Conservation (phyloP, 1,284 basidiomycete genomes). For the Entoloma clypeatum region DNA sequence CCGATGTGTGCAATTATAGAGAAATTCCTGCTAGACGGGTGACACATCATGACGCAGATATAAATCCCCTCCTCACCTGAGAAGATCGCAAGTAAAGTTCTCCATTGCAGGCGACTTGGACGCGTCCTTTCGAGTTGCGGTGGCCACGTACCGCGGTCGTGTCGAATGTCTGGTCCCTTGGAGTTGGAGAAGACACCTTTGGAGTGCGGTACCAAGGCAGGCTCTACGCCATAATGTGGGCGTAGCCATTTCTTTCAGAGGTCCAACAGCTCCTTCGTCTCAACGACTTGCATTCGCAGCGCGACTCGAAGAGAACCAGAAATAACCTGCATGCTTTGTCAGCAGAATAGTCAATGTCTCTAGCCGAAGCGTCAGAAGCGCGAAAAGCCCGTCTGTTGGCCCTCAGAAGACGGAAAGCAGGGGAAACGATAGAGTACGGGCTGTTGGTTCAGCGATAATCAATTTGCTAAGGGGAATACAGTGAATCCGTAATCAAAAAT, state of each 20-base stretch:
- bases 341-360: no score
- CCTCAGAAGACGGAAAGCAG: conserved; percentile 75
- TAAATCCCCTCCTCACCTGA: conserved; percentile 51
- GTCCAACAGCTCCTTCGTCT: no score
- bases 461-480: conserved; percentile 5
- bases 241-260: conserved; percentile 14
- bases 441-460: background rate
- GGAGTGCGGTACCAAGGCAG: conserved; percentile 28
- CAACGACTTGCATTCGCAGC: background rate
- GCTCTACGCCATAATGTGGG: conserved; percentile 16
- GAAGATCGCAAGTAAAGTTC: conserved; percentile 69
- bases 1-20: conserved; percentile 94
- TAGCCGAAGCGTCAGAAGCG: conserved; percentile 81
- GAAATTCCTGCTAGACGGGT: conserved; percentile 65
- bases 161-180: conserved; percentile 13
- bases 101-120: conserved; percentile 50
- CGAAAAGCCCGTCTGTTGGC: conserved; percentile 84
- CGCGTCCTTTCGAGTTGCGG: conserved; percentile 27
- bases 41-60: conserved; percentile 9
- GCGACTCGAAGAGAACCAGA: background rate
- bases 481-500: conserved; percentile 62
- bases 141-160: conserved; percentile 27
- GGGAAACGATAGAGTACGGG: conserved; percentile 38
- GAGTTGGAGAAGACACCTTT: conserved; percentile 14
- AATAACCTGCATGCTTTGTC: no score